These are phyloP conservation scores for Neopestalotiopsis sp. DNA, from an alignment of 2,329 filamentous ascomycete species.

Conservation along the genomic window DNA sequence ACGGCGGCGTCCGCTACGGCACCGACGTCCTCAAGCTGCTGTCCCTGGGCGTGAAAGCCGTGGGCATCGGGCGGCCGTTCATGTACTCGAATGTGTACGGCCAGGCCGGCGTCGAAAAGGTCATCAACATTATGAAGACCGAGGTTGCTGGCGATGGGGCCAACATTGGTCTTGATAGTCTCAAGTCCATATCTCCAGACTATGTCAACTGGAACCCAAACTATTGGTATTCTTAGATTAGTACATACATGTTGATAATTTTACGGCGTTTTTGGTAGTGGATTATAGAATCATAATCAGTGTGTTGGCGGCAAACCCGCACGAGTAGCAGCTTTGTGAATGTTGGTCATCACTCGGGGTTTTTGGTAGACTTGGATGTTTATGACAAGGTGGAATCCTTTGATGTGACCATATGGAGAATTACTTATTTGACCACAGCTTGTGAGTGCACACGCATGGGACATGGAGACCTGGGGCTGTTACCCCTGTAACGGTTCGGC, in stretches of 20 bases:
- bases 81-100: conserved; percentile 56
- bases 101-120: conserved; percentile 45
- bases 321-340: no score
- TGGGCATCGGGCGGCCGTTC: conserved; percentile 48
- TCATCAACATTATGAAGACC: conserved; percentile 47
- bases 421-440: no score
- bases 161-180: conserved; percentile 32
- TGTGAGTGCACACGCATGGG: no score
- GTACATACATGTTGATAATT: not conserved
- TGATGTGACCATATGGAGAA: no score
- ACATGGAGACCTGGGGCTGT: no score
- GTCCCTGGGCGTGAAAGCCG: conserved; percentile 38
- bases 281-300: not conserved
- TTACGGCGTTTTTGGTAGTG: not conserved
- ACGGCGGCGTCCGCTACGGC: conserved; percentile 40
- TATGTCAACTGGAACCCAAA: conserved; percentile 24
- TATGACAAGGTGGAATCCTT: no score
- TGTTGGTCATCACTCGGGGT: no score
- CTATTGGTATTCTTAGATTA: conserved; percentile 19
- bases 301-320: no score
- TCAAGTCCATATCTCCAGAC: conserved; percentile 30
- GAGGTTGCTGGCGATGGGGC: conserved; percentile 42
- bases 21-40: conserved; percentile 40
- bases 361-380: no score
- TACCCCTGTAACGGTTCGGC: not conserved